Percentiles rank a stretch among this genome's conserved stretches.
These are phyloP conservation scores for Phyllosticta citrichinensis DNA, from an alignment of 2,329 filamentous ascomycete species.

Conservation along the genomic window DNA sequence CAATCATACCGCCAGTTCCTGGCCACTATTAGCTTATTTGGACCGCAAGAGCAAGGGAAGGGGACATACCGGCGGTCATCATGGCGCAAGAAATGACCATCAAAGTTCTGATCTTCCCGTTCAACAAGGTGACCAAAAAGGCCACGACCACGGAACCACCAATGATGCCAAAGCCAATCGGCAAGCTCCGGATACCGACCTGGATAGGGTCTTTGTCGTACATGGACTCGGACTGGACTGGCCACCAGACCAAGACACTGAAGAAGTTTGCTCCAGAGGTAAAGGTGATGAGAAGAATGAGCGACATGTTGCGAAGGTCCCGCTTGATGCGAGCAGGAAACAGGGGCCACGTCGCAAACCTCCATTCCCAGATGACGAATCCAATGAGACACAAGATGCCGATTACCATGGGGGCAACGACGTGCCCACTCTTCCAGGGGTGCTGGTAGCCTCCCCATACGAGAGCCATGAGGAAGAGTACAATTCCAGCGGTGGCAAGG, in stretches of 20 bases:
- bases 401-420: slow-evolving; percentile 45
- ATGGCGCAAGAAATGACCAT: slow-evolving; percentile 49
- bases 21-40: not conserved
- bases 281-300: slow-evolving; percentile 26
- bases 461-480: slow-evolving; percentile 27
- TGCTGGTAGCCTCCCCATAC: slow-evolving; percentile 51
- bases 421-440: slow-evolving; percentile 45
- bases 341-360: slow-evolving; percentile 34
- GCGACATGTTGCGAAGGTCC: slow-evolving; percentile 21
- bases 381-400: slow-evolving; percentile 39
- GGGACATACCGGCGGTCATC: slow-evolving; percentile 49
- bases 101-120: slow-evolving; percentile 49
- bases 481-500: slow-evolving; percentile 21
- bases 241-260: slow-evolving; percentile 25
- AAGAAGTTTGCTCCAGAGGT: slow-evolving; percentile 27
- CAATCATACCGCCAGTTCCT: slow-evolving; percentile 46
- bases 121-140: slow-evolving; percentile 46
- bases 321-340: slow-evolving; percentile 28
- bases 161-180: slow-evolving; percentile 55
- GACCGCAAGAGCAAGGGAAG: too few species aligned
- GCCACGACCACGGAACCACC: slow-evolving; percentile 51
- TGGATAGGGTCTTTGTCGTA: slow-evolving; percentile 48
- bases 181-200: slow-evolving; percentile 55
- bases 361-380: slow-evolving; percentile 41
- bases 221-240: slow-evolving; percentile 24